phyloP scores from a whole-genome alignment of 106 monocot species.

The Allium cepa region DNA sequence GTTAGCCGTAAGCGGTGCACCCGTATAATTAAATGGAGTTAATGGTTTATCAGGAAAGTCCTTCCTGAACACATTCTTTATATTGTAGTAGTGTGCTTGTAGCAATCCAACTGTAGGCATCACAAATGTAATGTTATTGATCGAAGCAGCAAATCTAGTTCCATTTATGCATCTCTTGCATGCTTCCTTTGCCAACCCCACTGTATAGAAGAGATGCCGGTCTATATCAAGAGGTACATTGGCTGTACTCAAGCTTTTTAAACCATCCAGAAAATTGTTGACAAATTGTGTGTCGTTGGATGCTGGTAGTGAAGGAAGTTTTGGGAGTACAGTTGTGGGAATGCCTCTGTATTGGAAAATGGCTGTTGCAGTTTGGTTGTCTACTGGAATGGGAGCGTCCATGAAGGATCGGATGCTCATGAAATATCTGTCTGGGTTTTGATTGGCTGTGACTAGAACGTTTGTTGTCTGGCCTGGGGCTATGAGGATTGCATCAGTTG shows the following conservation, averaged over 20 bases:
- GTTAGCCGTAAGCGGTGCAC: slow-evolving; percentile 16
- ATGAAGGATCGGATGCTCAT: slow-evolving; percentile 10
- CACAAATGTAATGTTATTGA: slow-evolving; percentile 24
- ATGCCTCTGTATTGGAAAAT: slow-evolving; percentile 18
- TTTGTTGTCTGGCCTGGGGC: slow-evolving; percentile 20
- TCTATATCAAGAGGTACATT: slow-evolving; percentile 13
- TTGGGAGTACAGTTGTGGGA: neutral
- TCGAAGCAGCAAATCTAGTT: slow-evolving; percentile 4
- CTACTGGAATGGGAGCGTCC: slow-evolving; percentile 17
- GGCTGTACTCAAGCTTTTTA: slow-evolving; percentile 9
- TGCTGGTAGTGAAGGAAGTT: slow-evolving; percentile 9
- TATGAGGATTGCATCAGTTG: slow-evolving; percentile 10
- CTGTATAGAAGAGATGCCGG: slow-evolving; percentile 15
- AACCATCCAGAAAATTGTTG: neutral
- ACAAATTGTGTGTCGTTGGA: slow-evolving; percentile 8
- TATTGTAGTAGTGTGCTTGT: slow-evolving; percentile 16
- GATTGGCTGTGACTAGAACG: slow-evolving; percentile 11
- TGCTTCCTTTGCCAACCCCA: slow-evolving; percentile 9
- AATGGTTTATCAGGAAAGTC: slow-evolving; percentile 21
- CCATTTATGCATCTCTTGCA: slow-evolving; percentile 13
- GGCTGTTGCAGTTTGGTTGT: slow-evolving; percentile 14
- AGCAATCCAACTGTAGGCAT: slow-evolving; percentile 13
- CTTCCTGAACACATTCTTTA: slow-evolving; percentile 13
- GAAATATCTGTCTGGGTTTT: slow-evolving; percentile 9
- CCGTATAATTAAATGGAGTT: slow-evolving; percentile 13